A percentile compares a stretch with the other conserved stretches of the same genome.
phyloP scores from a whole-genome alignment of 176 grass and related monocot species.

The Pontederia paniculata region DNA sequence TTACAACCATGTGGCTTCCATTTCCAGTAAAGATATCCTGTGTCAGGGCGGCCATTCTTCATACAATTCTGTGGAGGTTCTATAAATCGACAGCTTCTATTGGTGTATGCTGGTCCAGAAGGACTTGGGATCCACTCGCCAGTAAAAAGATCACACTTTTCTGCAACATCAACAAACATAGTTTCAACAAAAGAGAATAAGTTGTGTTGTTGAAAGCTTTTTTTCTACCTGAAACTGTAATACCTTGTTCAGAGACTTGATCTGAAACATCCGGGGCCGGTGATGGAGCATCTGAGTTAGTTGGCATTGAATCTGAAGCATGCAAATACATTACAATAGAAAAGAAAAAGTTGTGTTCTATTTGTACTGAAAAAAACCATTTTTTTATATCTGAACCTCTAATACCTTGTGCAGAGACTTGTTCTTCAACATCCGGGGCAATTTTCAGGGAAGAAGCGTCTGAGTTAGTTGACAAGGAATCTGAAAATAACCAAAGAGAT shows the following conservation, averaged over 20 bases:
- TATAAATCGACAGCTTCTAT: slow-evolving; percentile 5
- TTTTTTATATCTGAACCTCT: not conserved
- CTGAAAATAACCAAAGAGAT: not conserved
- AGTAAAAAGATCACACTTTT: slow-evolving; percentile 11
- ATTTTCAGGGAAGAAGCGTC: not conserved
- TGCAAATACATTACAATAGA: not conserved
- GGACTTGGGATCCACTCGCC: slow-evolving; percentile 9
- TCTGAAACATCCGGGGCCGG: not conserved
- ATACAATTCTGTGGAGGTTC: slow-evolving; percentile 14
- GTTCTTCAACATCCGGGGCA: not conserved
- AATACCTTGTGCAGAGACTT: not conserved
- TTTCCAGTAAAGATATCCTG: slow-evolving; percentile 2
- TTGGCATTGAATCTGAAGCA: not conserved
- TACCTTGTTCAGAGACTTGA: slow-evolving; percentile 7
- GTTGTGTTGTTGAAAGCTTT: not conserved
- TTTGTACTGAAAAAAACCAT: not conserved
- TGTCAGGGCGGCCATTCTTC: slow-evolving; percentile 12
- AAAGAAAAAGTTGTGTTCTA: not conserved
- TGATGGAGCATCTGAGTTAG: not conserved
- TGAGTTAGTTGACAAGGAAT: not conserved
- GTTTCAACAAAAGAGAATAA: not conserved
- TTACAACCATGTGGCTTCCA: slow-evolving; percentile 11
- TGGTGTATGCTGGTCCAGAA: slow-evolving; percentile 5
- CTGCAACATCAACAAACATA: not conserved
- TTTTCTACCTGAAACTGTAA: not conserved